These are phyloP conservation scores for Cladosporium sp. DNA, from an alignment of 2,329 filamentous ascomycete genomes.

Conservation along the genomic window DNA sequence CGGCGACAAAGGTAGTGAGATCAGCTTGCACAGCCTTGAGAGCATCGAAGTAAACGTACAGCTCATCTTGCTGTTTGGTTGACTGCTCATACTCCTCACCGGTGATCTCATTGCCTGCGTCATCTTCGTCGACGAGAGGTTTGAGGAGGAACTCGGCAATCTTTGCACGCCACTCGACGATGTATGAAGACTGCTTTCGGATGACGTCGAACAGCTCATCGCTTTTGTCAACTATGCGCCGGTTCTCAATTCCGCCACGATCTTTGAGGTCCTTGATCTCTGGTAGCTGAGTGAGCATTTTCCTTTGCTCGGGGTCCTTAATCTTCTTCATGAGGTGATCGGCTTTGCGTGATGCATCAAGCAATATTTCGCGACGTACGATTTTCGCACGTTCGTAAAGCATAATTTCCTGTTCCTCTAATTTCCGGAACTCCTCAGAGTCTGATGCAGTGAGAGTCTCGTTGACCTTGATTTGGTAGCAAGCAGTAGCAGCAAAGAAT, in stretches of 20 bases:
- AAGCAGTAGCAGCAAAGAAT: constrained; percentile 80
- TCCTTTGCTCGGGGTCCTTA: constrained; percentile 35
- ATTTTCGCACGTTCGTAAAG: constrained; percentile 74
- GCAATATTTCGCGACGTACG: constrained; percentile 73
- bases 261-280: constrained; percentile 46
- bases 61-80: constrained; percentile 79
- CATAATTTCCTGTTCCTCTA: constrained; percentile 67
- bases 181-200: constrained; percentile 64
- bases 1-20: constrained; percentile 69
- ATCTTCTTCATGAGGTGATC: constrained; percentile 61
- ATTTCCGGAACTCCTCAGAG: constrained; percentile 59
- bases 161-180: constrained; percentile 70
- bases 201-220: constrained; percentile 61
- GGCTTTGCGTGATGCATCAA: constrained; percentile 53
- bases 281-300: constrained; percentile 51
- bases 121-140: constrained; percentile 78
- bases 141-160: constrained; percentile 67
- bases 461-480: constrained; percentile 77
- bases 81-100: constrained; percentile 89
- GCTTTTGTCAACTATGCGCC: constrained; percentile 60
- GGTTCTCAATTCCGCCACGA: constrained; percentile 67
- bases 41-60: constrained; percentile 79
- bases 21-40: constrained; percentile 73
- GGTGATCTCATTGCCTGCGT: constrained; percentile 62
- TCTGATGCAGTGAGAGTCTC: constrained; percentile 58